Conservation (phyloP, 805 yeast genomes). For the Starmerella bombi region DNA sequence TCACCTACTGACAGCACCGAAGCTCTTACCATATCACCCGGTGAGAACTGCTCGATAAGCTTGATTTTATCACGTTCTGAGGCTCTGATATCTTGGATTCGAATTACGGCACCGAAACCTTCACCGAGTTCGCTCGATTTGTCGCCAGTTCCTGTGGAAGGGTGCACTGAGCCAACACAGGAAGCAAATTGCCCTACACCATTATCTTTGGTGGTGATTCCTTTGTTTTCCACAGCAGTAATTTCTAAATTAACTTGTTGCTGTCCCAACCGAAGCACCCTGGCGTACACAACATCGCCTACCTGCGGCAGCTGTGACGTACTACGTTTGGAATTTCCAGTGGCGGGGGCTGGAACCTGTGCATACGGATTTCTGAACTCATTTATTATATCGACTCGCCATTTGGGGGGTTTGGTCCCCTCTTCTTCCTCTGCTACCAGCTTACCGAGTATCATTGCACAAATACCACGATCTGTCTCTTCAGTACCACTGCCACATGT, state of each 20-base stretch:
- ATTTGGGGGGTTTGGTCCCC: slow-evolving; percentile 10
- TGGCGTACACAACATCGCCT: slow-evolving; percentile 67
- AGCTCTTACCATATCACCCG: slow-evolving; percentile 88
- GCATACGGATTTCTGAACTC: slow-evolving; percentile 20
- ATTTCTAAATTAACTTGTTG: slow-evolving; percentile 74
- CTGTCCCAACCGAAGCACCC: slow-evolving; percentile 51
- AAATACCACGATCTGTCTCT: slow-evolving; percentile 34
- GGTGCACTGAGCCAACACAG: slow-evolving; percentile 23
- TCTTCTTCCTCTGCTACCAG: slow-evolving; percentile 28
- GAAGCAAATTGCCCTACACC: slow-evolving; percentile 51
- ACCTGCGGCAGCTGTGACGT: slow-evolving; percentile 50
- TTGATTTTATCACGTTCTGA: slow-evolving; percentile 83
- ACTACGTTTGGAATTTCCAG: slow-evolving; percentile 17
- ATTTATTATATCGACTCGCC: slow-evolving; percentile 22
- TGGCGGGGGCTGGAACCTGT: slow-evolving; percentile 5
- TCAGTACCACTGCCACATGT: slow-evolving; percentile 55
- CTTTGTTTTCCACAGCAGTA: slow-evolving; percentile 49
- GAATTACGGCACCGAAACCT: slow-evolving; percentile 70
- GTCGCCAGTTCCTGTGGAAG: slow-evolving; percentile 20
- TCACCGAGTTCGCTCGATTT: slow-evolving; percentile 55
- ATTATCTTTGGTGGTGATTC: slow-evolving; percentile 42
- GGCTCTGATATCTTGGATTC: slow-evolving; percentile 79
- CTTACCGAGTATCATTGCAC: slow-evolving; percentile 52
- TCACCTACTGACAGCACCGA: slow-evolving; percentile 76
- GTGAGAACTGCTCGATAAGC: slow-evolving; percentile 63